Base-by-base conservation (phyloP, 805 yeast genomes). In the Saccharomycopsis selenospora region DNA sequence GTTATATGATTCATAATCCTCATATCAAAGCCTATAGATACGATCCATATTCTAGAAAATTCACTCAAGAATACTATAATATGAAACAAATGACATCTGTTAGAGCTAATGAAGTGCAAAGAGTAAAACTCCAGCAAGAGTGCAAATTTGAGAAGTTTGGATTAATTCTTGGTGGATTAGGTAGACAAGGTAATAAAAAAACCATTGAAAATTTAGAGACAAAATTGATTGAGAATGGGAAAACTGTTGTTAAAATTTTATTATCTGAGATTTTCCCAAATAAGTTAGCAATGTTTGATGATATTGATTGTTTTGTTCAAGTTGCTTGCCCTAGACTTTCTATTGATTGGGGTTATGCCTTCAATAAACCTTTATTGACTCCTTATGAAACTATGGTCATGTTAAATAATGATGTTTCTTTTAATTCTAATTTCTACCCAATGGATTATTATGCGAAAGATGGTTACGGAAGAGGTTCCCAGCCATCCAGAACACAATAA, bases 261-360 rank as follows among this genome's bases (percentile, higher is more conserved):
- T 65, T 93, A 13, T 85, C 95, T 48, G 99, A 93, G 63, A 88
- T 93, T 17, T 90, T 93, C 66, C 99, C 99, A 0, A 85, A 80
- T 46, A 93, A 93, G 58, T 69, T 93, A 30, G 82, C 96, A 8
- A 83, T 85, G 82, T 93, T 93, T 65, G 90, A 87, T 58, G 93
- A 87, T 59, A 78, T 91, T 14, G 99, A 93, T 65, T 95, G 90
- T 1, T 93, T 93, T 72, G 85, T 93, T 11, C 99, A 93, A 65
- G 95, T 93, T 2, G 99, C 99, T 0, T 93, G 99, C 62, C 99
- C 99, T 0, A 72, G 99, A 59, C 68, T 93, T 42, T 87, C 96
- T 1, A 91, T 93, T 38, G 99, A 93, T 64, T 93, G 99, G 99
- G 99, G 99, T 0, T 93, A 93, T 63, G 99, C 99, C 0, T 93